These are phyloP conservation scores for Epichloe festucae DNA, from an alignment of 2,329 filamentous ascomycete species.

Conservation along the genomic window DNA sequence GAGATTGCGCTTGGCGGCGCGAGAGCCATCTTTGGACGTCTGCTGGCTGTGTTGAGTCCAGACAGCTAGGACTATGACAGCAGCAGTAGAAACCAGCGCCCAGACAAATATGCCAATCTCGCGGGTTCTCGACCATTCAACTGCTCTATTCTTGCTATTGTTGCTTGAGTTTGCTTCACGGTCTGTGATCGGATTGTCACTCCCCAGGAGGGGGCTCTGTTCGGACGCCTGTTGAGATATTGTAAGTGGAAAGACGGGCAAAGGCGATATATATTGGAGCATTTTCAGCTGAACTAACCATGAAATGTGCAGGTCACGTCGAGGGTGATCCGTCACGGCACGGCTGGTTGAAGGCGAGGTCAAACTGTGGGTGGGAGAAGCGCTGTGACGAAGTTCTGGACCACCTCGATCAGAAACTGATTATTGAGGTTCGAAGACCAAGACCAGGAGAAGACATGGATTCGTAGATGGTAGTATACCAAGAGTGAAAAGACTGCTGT, in stretches of 20 bases:
- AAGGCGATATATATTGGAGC: neutral
- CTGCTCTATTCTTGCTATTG: slow-evolving; percentile 68
- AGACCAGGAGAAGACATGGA: too few species aligned
- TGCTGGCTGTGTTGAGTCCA: slow-evolving; percentile 57
- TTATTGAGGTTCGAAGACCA: too few species aligned
- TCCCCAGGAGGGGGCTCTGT: slow-evolving; percentile 3
- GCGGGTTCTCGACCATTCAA: slow-evolving; percentile 28
- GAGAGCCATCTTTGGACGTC: slow-evolving; percentile 24
- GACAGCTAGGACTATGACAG: slow-evolving; percentile 28
- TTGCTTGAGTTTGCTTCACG: slow-evolving; percentile 69
- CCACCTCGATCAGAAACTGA: too few species aligned
- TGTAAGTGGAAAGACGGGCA: neutral
- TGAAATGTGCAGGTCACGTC: neutral
- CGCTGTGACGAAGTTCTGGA: too few species aligned
- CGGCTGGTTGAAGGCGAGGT: too few species aligned
- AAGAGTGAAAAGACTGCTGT: too few species aligned
- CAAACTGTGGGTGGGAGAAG: too few species aligned
- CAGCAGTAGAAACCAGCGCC: slow-evolving; percentile 3
- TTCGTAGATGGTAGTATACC: too few species aligned
- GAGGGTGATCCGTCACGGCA: too few species aligned
- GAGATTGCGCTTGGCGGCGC: slow-evolving; percentile 68
- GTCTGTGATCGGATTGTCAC: neutral
- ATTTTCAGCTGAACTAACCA: neutral
- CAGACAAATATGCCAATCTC: slow-evolving; percentile 6
- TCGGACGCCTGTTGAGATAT: slow-evolving; percentile 2